Percentiles rank a stretch among this genome's conserved stretches.
These are phyloP conservation scores for Kodamaea fukazawae DNA, from an alignment of 805 yeast genomes.

Conservation along the genomic window DNA sequence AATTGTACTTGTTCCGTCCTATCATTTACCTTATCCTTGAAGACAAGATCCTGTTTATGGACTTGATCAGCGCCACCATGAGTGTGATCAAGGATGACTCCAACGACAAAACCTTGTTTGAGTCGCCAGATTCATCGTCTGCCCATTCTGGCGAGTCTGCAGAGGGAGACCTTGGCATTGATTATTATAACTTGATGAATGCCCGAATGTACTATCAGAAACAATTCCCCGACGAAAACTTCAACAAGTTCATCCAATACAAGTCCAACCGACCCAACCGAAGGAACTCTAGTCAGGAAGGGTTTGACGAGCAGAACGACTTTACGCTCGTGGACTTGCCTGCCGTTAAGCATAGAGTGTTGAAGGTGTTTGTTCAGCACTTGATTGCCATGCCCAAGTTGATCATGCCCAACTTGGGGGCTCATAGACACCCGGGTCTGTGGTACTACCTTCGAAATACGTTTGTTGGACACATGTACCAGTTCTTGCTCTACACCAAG, in stretches of 20 bases:
- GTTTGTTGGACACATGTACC: constrained; percentile 28
- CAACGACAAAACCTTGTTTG: constrained; percentile 1
- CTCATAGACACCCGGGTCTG: constrained; percentile 40
- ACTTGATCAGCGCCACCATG: constrained; percentile 26
- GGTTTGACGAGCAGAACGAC: constrained; percentile 14
- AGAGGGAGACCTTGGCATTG: constrained; percentile 16
- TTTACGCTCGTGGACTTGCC: constrained; percentile 21
- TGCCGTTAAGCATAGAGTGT: constrained; percentile 22
- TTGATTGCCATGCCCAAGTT: constrained; percentile 31
- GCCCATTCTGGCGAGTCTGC: constrained; percentile 3
- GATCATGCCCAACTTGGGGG: constrained; percentile 33
- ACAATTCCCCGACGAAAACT: constrained; percentile 31
- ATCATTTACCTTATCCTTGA: constrained; percentile 30
- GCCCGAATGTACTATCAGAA: constrained; percentile 29
- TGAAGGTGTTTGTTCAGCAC: constrained; percentile 27
- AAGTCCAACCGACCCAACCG: constrained; percentile 11
- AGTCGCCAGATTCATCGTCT: constrained; percentile 11
- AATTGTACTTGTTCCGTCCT: constrained; percentile 34
- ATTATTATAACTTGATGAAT: constrained; percentile 19
- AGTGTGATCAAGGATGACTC: constrained; percentile 12
- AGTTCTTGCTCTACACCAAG: constrained; percentile 30
- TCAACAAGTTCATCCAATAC: constrained; percentile 23
- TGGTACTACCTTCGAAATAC: constrained; percentile 38
- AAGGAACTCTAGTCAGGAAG: constrained; percentile 5
- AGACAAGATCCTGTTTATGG: constrained; percentile 26